Evolutionary conservation across 2,329 filamentous ascomycete species (phyloP), one percentile per base, ranked within the genome.

Genomic region (Pezicula radicicola): DNA sequence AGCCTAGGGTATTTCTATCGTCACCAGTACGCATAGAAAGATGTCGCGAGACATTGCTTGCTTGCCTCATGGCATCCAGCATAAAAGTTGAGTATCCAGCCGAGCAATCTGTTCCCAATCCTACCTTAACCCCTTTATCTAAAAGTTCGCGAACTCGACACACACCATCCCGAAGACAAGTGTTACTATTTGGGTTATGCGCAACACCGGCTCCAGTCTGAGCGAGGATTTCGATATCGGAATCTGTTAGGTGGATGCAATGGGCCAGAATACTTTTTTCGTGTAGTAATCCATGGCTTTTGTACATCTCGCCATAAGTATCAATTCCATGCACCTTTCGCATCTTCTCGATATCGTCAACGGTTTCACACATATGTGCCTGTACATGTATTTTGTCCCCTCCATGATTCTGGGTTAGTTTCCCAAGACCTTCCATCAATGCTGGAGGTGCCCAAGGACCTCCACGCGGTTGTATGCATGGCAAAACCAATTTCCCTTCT

Each of bases 281-380:
- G 1, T 70, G 77, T 6, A 89, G 70, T 4, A 88, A 67, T 0
- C 75, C 75, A 53, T 76, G 84, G 56, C 72, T 64, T 9, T 72
- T 68, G 60, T 87, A 88, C 3, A 88, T 68, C 49, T 85, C 81
- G 0, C 75, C 79, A 63, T 87, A 83, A 49, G 73, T 81, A 2
- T 62, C 58, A 46, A 82, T 82, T 1, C 72, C 65, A 58, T 85
- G 87, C 2, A 87, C 67, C 1, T 71, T 64, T 7, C 65, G 67
- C 0, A 83, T 87, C 18, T 76, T 75, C 1, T 70, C 57, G 49
- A 84, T 80, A 63, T 87, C 84, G 53, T 83, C 77, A 59, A 75
- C 70, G 0, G 83, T 81, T 61, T 87, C 84, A 64, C 85, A 81
- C 70, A 87, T 86, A 63, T 87, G 84, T 3, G 83, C 87, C 66